Percentiles rank a stretch among this genome's conserved stretches.
Conservation (phyloP, 2,329 filamentous ascomycete species). For the Chrysosporium keratinophilum region DNA sequence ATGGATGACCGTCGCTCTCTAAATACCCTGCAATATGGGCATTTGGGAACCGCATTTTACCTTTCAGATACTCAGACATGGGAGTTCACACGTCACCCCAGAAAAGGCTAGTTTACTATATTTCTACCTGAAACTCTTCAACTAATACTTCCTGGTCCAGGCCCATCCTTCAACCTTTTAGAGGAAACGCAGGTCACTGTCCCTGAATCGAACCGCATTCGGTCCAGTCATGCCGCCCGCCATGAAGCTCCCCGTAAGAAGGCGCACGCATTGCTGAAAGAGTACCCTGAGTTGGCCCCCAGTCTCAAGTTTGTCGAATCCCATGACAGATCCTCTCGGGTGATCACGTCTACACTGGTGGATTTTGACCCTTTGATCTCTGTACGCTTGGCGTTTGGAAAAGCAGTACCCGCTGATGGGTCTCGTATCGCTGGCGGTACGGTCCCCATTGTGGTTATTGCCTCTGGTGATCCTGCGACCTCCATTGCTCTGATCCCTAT, state of each 20-base stretch:
- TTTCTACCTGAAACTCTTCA: background rate
- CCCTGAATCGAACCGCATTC: background rate
- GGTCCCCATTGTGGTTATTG: conserved; percentile 30
- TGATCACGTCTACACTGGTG: conserved; percentile 22
- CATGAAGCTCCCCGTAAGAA: conserved; percentile 8
- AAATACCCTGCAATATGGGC: conserved; percentile 47
- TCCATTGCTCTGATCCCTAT: conserved; percentile 37
- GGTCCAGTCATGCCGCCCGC: background rate
- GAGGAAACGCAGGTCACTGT: background rate
- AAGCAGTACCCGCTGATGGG: conserved; percentile 32
- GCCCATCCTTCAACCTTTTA: background rate
- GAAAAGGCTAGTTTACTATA: background rate
- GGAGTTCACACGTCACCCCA: conserved; percentile 35
- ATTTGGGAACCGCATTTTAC: conserved; percentile 45
- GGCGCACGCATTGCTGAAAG: conserved; percentile 21
- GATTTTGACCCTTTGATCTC: conserved; percentile 30
- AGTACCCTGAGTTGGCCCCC: conserved; percentile 30
- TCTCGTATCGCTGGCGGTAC: conserved; percentile 21
- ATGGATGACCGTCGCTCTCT: conserved; percentile 46
- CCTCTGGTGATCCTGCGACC: conserved; percentile 39
- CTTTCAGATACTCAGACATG: conserved; percentile 39
- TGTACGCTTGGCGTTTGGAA: conserved; percentile 41
- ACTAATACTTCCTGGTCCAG: background rate
- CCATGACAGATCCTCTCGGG: conserved; percentile 27
- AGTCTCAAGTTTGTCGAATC: conserved; percentile 22